A percentile compares a stretch with the other conserved stretches of the same genome.
Conservation (phyloP, 1,284 basidiomycete species). For the Cutaneotrichosporon dermatis region DNA sequence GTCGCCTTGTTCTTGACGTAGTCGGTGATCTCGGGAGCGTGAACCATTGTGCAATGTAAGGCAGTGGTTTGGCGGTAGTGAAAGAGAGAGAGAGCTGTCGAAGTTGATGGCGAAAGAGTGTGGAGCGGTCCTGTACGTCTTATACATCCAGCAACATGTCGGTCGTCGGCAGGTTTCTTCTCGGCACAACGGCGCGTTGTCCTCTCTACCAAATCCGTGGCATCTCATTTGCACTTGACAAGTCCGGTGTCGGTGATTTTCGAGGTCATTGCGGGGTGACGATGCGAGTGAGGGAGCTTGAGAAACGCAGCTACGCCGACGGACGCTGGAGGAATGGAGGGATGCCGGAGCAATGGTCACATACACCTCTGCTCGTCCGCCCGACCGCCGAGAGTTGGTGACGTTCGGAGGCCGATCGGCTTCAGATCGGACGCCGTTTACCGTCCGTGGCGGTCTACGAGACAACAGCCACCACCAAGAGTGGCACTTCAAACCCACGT, state of each 20-base stretch:
- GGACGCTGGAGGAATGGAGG: no score
- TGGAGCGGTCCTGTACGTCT: background rate
- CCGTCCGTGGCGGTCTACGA: background rate
- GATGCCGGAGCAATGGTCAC: no score
- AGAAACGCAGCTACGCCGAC: no score
- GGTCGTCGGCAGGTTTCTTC: background rate
- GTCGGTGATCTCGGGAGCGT: constrained; percentile 42
- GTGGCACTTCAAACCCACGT: background rate
- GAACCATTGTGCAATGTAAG: constrained; percentile 11
- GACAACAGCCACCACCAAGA: no score
- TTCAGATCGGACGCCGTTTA: background rate
- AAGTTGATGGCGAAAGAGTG: no score
- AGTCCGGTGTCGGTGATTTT: background rate
- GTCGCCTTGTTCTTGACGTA: constrained; percentile 29
- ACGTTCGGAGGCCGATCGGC: no score
- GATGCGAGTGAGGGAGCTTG: no score
- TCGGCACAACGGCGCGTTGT: background rate
- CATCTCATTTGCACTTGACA: background rate
- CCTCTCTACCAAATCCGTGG: background rate
- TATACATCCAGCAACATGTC: background rate
- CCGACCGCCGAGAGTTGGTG: no score
- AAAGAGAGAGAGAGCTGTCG: background rate
- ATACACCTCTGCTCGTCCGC: no score
- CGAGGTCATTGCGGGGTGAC: background rate
- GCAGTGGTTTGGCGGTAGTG: background rate